Conservation (phyloP, 2,329 filamentous ascomycete genomes). For the Pyricularia sp. region DNA sequence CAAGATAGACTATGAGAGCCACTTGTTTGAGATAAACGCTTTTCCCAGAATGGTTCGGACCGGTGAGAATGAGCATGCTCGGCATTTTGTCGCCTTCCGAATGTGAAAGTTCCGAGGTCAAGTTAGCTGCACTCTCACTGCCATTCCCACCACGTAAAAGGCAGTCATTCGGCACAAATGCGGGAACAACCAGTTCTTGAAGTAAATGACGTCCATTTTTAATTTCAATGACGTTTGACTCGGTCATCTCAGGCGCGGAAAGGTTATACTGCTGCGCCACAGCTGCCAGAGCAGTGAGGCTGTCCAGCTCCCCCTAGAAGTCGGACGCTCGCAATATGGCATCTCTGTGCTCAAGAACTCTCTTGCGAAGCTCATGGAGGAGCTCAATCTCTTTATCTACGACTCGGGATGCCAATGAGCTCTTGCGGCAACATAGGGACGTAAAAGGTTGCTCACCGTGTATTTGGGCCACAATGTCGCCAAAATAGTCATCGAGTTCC, state of each 20-base stretch:
- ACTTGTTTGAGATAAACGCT: constrained; percentile 93
- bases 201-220: constrained; percentile 74
- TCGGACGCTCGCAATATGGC: constrained; percentile 63
- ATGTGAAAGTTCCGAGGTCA: neutral
- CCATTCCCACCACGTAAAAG: constrained; percentile 51
- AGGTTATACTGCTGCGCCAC: constrained; percentile 70
- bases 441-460: constrained; percentile 45
- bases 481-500: constrained; percentile 71
- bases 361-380: constrained; percentile 64
- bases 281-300: constrained; percentile 68
- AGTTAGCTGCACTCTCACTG: neutral
- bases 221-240: constrained; percentile 63
- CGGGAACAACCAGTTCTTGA: constrained; percentile 72
- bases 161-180: constrained; percentile 78
- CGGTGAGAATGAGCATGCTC: constrained; percentile 74
- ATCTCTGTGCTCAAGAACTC: constrained; percentile 59
- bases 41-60: constrained; percentile 94
- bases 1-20: constrained; percentile 82
- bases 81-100: constrained; percentile 26
- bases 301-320: constrained; percentile 78
- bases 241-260: constrained; percentile 58
- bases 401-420: neutral
- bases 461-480: constrained; percentile 78
- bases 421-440: neutral
- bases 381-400: constrained; percentile 65